Base-by-base conservation (phyloP, 352 stramenopile species). In the Halophytophthora polymorphica region DNA sequence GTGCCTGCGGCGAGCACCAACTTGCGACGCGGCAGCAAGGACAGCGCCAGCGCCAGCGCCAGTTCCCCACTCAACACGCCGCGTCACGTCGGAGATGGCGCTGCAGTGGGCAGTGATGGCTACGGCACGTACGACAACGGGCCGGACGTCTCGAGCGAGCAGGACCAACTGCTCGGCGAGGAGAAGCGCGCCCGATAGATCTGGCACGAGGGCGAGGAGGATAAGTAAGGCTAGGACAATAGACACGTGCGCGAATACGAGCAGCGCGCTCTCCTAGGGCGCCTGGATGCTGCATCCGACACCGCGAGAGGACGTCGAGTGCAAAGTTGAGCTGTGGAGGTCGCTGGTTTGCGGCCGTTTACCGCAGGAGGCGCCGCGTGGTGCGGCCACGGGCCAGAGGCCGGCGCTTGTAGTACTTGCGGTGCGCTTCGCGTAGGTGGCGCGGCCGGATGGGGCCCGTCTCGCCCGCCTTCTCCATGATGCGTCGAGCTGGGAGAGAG, bases 341-440 rank as follows among this genome's bases (percentile, higher is more conserved):
- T 31, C 4, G 4, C 8, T 31, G 25, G 25, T 8, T 31, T 31
- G 25, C 39, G 3, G 3, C 10, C 22, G 36, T 25, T 36, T 65
- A 90, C 35, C 67, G 70, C 43, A 88, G 64, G 29, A 90, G 47
- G 22, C 79, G 74, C 19, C 71, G 70, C 49, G 83, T 57, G 37
- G 73, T 82, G 60, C 79, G 79, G 1, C 76, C 77, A 0, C 83
- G 66, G 0, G 77, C 73, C 2, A 90, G 58, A 6, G 81, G 79
- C 11, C 77, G 79, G 25, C 79, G 76, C 43, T 85, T 85, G 66
- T 94, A 94, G 57, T 92, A 94, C 59, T 89, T 88, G 33, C 81
- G 77, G 41, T 90, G 75, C 5, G 81, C 83, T 56, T 94, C 81
- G 35, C 81, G 75, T 17, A 94, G 51, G 45, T 94, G 80, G 14